Base-by-base conservation (phyloP, 1,284 basidiomycete species). In the Trametes pubescens region DNA sequence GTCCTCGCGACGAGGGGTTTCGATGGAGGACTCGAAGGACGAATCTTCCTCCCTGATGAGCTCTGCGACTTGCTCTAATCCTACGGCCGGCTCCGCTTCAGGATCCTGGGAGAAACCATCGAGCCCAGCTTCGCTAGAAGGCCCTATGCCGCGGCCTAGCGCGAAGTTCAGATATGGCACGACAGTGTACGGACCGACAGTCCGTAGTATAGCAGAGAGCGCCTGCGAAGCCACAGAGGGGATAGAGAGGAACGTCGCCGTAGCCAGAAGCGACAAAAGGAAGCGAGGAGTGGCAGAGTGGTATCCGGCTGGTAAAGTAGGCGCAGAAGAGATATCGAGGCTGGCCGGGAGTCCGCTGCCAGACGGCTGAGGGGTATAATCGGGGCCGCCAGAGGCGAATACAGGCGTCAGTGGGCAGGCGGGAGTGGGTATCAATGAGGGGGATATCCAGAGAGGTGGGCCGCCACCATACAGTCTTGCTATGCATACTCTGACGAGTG, bases 381-480 rank as follows among this genome's bases (percentile, higher is more conserved):
- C 59, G 77, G 73, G 43, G 13, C 66, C 54, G 9, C 59, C 49
- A 21, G 63, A 66, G 4, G 69, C 66, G 53, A 90, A 94, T 9
- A 83, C 82, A 0, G 88, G 83, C 0, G 91, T 92, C 57, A 95
- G 83, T 1, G 94, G 94, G 44, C 89, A 82, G 2, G 81, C 72
- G 1, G 87, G 74, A 0, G 88, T 89, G 2, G 94, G 89, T 54
- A 91, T 81, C 43, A 93, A 77, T n/a, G 82, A 78, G 0, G 88
- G 82, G 26, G 88, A 84, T 62, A 95, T 81, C 71, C 88, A 82
- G 29, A 96, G 81, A 0, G 82, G 81, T 6, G 94, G 94, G 0
- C 92, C 92, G n/a, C 93, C 90, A 32, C 93, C 93, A 73, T 96
- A 96, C 8, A 96, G 82, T 46, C 91, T 84, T 10, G 94, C 86